A percentile compares a stretch with the other conserved stretches of the same genome.
Conservation (phyloP, 805 yeast species). For the Pichia eremophila region DNA sequence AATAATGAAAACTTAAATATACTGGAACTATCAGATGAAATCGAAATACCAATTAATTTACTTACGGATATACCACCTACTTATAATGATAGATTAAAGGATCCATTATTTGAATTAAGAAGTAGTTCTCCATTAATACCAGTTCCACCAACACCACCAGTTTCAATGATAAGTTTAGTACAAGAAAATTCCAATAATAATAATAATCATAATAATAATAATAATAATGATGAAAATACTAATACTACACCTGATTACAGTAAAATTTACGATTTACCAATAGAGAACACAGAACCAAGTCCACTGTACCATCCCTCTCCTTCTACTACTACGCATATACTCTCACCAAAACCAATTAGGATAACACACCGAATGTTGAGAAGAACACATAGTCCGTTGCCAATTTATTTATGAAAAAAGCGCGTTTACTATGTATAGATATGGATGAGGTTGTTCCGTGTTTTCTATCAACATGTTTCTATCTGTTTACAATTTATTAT, state of each 20-base stretch:
- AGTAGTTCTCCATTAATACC: not conserved
- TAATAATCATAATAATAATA: not conserved
- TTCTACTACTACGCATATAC: no score
- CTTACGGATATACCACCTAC: constrained; percentile 14
- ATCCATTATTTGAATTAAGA: constrained; percentile 14
- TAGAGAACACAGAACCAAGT: not conserved
- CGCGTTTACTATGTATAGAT: no score
- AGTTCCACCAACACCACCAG: not conserved
- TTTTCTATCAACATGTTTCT: no score
- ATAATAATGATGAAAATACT: not conserved
- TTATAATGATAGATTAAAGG: constrained; percentile 17
- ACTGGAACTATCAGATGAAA: no score
- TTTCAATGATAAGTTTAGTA: no score
- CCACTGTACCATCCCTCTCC: not conserved
- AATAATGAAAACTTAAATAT: not conserved
- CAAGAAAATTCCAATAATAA: no score
- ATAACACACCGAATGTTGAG: not conserved
- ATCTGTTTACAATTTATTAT: no score
- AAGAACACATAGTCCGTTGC: not conserved
- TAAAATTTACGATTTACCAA: not conserved
- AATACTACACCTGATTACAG: not conserved
- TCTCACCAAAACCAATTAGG: no score
- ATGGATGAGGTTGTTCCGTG: no score
- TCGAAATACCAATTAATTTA: not conserved
- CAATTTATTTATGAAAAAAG: no score